Percentiles rank a stretch among this genome's conserved stretches.
phyloP scores from a whole-genome alignment of 2,329 filamentous ascomycete genomes.

The Sclerotinia trifoliorum region DNA sequence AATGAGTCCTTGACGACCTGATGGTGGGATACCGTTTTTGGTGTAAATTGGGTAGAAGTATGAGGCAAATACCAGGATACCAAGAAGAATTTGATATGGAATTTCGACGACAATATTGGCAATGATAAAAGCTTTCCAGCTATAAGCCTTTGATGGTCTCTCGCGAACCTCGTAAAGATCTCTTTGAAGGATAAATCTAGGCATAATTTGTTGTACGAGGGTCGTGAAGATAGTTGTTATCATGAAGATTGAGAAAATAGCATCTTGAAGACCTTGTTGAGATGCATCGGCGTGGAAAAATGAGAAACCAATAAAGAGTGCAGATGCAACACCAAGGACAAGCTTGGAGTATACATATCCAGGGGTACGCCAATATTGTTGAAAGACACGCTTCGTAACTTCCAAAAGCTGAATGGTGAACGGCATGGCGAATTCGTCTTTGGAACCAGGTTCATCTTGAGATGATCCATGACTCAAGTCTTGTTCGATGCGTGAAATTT shows the following conservation, averaged over 20 bases:
- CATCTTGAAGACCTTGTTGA: conserved; percentile 66
- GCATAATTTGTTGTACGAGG: conserved; percentile 66
- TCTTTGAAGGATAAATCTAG: conserved; percentile 67
- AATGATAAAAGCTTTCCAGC: conserved; percentile 42
- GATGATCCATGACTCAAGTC: conserved; percentile 52
- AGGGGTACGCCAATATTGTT: conserved; percentile 77
- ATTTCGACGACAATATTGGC: conserved; percentile 72
- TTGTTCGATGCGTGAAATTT: conserved; percentile 38
- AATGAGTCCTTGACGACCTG: conserved; percentile 55
- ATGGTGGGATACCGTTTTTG: conserved; percentile 53
- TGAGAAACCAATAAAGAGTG: conserved; percentile 65
- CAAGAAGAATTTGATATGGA: conserved; percentile 77
- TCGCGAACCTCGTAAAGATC: conserved; percentile 60
- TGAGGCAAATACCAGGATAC: conserved; percentile 70
- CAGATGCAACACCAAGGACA: conserved; percentile 50
- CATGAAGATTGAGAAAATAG: conserved; percentile 72
- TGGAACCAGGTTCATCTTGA: conserved; percentile 46
- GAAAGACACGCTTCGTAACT: conserved; percentile 67
- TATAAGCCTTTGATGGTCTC: conserved; percentile 39
- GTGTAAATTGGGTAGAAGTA: conserved; percentile 78
- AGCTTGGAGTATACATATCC: conserved; percentile 73
- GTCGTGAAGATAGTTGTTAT: conserved; percentile 67
- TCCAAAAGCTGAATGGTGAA: conserved; percentile 63
- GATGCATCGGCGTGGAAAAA: conserved; percentile 61
- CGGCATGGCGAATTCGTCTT: conserved; percentile 74